Conservation (phyloP, 169 alveolate species). For the Plasmodium vivax region DNA sequence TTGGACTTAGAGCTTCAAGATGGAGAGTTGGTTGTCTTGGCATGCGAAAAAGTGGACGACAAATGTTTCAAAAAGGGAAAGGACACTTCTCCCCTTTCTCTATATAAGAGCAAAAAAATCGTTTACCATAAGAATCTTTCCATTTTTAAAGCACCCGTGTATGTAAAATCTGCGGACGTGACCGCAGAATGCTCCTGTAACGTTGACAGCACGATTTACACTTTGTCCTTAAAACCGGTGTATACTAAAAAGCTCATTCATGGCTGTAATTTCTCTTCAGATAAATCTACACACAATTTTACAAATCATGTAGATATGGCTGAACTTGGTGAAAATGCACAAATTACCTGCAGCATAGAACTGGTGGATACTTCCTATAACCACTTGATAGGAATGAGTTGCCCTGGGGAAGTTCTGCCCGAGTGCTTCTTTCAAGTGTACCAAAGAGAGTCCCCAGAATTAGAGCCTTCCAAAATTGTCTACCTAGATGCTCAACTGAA, state of each 20-base stretch:
- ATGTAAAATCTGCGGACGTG: slow-evolving; percentile 4
- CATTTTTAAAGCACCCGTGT: slow-evolving; percentile 49
- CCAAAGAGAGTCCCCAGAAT: slow-evolving; percentile 4
- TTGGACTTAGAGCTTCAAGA: slow-evolving; percentile 14
- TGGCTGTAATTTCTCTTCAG: slow-evolving; percentile 54
- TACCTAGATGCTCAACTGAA: slow-evolving; percentile 57
- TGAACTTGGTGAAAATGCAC: slow-evolving; percentile 11
- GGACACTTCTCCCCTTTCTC: not conserved
- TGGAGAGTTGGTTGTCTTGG: slow-evolving; percentile 44
- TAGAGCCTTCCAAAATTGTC: slow-evolving; percentile 38
- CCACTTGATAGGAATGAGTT: slow-evolving; percentile 40
- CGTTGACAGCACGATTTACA: not conserved
- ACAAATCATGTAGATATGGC: slow-evolving; percentile 20
- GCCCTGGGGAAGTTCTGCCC: slow-evolving; percentile 46
- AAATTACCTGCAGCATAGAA: slow-evolving; percentile 15
- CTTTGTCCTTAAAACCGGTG: not conserved
- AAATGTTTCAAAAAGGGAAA: slow-evolving; percentile 30
- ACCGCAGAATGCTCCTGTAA: slow-evolving; percentile 28
- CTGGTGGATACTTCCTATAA: not conserved
- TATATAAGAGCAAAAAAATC: slow-evolving; percentile 51
- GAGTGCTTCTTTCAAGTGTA: slow-evolving; percentile 62
- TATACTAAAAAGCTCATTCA: slow-evolving; percentile 25
- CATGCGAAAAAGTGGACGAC: slow-evolving; percentile 39
- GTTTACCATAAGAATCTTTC: slow-evolving; percentile 39
- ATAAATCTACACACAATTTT: not conserved